Conservation (phyloP, 495 filamentous ascomycete genomes). For the Jackrogersella multiformis region DNA sequence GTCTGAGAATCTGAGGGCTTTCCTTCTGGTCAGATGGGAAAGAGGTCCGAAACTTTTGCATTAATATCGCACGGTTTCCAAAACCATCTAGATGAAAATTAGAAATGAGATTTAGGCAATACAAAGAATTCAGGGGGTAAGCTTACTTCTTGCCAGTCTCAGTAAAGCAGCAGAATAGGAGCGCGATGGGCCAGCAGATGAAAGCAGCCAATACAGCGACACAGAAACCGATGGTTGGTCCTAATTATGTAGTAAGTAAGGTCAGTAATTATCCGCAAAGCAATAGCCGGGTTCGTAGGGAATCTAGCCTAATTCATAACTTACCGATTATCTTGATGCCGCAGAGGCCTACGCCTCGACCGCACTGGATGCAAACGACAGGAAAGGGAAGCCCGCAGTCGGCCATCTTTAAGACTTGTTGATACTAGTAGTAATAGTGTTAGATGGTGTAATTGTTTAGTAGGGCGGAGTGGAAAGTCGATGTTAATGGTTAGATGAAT, state of each 20-base stretch:
- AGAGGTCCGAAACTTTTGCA: conserved; percentile 37
- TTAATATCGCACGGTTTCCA: conserved; percentile 44
- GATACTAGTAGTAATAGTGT: too few relatives aligned
- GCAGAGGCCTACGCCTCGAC: conserved; percentile 39
- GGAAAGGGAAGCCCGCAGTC: conserved; percentile 41
- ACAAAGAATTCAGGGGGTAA: background rate
- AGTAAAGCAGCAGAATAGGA: conserved; percentile 42
- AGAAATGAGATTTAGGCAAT: background rate
- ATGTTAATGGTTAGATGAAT: conserved; percentile 69
- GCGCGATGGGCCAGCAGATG: conserved; percentile 41
- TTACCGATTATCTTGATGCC: conserved; percentile 40
- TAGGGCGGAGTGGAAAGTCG: conserved; percentile 66
- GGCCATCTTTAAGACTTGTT: conserved; percentile 28
- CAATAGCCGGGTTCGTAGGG: background rate
- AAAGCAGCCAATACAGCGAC: conserved; percentile 30
- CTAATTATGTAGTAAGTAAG: too few relatives aligned
- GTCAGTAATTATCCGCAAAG: background rate
- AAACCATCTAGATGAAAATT: conserved; percentile 31
- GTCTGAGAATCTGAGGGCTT: background rate
- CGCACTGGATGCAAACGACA: conserved; percentile 42
- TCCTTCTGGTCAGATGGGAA: conserved; percentile 34
- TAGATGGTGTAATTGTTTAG: conserved; percentile 12
- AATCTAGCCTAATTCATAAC: conserved; percentile 1
- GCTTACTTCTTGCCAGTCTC: conserved; percentile 42
- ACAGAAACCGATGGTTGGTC: conserved; percentile 41